Percentiles rank a stretch among this genome's conserved stretches.
Conservation (phyloP, 768 basidiomycete genomes). For the Suillus subaureus region DNA sequence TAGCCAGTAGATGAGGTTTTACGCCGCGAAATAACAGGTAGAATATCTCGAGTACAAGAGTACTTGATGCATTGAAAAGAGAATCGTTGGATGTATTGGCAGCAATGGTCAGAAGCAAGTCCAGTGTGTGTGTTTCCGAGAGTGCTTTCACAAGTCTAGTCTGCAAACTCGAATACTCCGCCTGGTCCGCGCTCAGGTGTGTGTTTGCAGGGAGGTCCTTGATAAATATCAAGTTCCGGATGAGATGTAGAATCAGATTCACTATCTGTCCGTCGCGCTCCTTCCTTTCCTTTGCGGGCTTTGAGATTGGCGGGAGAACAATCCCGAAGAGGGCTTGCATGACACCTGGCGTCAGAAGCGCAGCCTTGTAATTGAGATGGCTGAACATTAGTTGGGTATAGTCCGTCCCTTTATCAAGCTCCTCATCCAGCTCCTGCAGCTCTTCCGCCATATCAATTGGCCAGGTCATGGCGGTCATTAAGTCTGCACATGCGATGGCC, state of each 20-base stretch:
- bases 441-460: slow-evolving; percentile 96
- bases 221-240: slow-evolving; percentile 95
- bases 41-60: slow-evolving; percentile 88
- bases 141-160: slow-evolving; percentile 72
- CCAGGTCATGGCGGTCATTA: slow-evolving; percentile 98
- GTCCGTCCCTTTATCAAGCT: slow-evolving; percentile 78
- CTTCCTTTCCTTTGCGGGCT: slow-evolving; percentile 63
- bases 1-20: slow-evolving; percentile 57
- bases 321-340: slow-evolving; percentile 76
- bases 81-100: slow-evolving; percentile 74
- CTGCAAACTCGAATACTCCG: slow-evolving; percentile 79
- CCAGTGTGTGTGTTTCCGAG: slow-evolving; percentile 69
- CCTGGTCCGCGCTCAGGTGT: slow-evolving; percentile 73
- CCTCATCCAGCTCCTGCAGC: slow-evolving; percentile 86
- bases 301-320: slow-evolving; percentile 77
- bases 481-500: slow-evolving; percentile 81
- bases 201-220: slow-evolving; percentile 79
- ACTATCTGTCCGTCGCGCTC: slow-evolving; percentile 86
- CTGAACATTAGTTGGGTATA: slow-evolving; percentile 82
- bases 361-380: slow-evolving; percentile 89
- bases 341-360: slow-evolving; percentile 61
- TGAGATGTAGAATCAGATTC: slow-evolving; percentile 83
- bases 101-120: slow-evolving; percentile 84
- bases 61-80: slow-evolving; percentile 86
- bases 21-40: slow-evolving; percentile 87